phyloP scores from a whole-genome alignment of 176 grass and related monocot species.

The Poa annua region DNA sequence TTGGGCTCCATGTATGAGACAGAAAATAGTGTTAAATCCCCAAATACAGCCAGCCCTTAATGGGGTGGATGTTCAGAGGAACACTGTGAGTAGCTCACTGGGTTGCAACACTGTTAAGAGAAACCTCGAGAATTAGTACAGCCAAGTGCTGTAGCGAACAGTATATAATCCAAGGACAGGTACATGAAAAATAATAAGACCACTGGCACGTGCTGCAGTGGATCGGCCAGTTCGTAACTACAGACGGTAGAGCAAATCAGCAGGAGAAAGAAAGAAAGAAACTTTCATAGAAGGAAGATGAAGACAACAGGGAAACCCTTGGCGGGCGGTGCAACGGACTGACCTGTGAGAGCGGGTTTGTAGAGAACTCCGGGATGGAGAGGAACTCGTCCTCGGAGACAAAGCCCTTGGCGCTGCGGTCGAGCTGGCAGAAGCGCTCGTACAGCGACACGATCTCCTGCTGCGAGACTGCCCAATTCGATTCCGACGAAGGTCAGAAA shows the following conservation, averaged over 20 bases:
- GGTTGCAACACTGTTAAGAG: neutral
- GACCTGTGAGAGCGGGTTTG: constrained; percentile 80
- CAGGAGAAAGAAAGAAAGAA: too few relatives aligned
- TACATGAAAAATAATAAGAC: neutral
- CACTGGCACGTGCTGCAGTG: neutral
- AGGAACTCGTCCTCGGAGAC: constrained; percentile 91
- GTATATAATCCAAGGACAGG: neutral
- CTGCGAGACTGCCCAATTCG: constrained; percentile 60
- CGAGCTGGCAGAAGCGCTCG: constrained; percentile 87
- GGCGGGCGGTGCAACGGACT: too few relatives aligned
- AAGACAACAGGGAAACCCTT: too few relatives aligned
- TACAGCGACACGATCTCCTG: constrained; percentile 96
- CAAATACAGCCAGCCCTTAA: neutral
- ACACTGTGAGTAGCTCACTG: too few relatives aligned
- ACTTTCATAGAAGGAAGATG: too few relatives aligned
- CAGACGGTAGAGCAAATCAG: too few relatives aligned
- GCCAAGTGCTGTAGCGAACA: neutral
- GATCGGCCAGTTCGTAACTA: neutral
- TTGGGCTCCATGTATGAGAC: neutral
- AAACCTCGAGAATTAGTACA: neutral
- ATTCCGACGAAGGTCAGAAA: too few relatives aligned
- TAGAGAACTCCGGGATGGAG: constrained; percentile 92
- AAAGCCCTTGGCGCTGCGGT: constrained; percentile 90
- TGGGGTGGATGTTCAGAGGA: too few relatives aligned
- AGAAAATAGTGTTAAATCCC: neutral